Base-by-base conservation (phyloP, 331 rosid species). In the Pyracantha coccinea region DNA sequence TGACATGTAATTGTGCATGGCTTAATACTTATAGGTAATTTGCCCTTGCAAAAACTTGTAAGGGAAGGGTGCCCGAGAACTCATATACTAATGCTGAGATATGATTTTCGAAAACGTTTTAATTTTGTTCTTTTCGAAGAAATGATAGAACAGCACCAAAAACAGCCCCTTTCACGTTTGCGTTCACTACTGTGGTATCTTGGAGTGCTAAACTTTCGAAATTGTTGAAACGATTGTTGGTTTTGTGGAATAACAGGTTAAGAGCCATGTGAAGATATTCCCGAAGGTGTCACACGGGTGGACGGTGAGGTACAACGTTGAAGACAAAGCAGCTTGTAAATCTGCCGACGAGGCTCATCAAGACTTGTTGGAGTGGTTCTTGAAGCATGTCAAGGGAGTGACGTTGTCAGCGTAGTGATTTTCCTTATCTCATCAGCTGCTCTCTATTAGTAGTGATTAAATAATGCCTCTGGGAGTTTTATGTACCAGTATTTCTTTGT, bases 281-380 rank as follows among this genome's bases (percentile, higher is more conserved):
- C 91, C 91, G 4, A 80, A 83, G 71, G 90, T 80, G 10, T 8
- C 28, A 5, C 98, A 91, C 31, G 77, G 98, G 44, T 91, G 98
- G 97, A 77, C 88, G n/a, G 82, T 87, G 78, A 88, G 98, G 77
- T 93, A 85, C 80, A 33, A 69, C n/a, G 52, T 12, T 10, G 86
- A 78, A 68, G 93, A 91, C 55, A 73, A 82, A 75, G 84, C 54
- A 55, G 91, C 94, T n/a, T 82, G 82, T 69, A 83, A 86, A 81
- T 32, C 54, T 55, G 96, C 97, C 8, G 87, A 88, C 29, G 89
- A 90, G 78, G 89, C 97, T 28, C 94, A 88, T 77, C 69, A 80
- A 71, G 75, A 90, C 77, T 24, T 88, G 82, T 70, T 90, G 78
- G 82, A 47, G 20, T 90, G 94, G 94, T 81, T 90, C 76, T 72